Base-by-base conservation (phyloP, 129 eudicot species). In the Helianthus tuberosus region DNA sequence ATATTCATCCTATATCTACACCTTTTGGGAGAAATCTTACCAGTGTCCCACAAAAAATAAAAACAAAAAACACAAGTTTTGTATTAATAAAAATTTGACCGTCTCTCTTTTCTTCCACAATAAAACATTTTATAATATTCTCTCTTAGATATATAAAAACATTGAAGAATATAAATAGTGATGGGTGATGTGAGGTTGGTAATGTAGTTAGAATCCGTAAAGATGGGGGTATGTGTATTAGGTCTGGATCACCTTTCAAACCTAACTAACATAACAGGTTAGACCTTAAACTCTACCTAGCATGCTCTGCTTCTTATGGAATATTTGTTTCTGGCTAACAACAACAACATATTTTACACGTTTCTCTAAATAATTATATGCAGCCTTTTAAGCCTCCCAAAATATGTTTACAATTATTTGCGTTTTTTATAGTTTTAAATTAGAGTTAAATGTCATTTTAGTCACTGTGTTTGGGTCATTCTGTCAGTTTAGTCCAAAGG, bases 201-300 rank as follows among this genome's bases (percentile, higher is more conserved):
- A 84, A 84, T 82, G 87, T 82, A 58, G 92, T 84, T 86, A 86
- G 88, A 84, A 82, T 74, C 79, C 83, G 77, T 77, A 77, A 75
- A 75, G 79, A 68, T 68, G 83, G 46, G 81, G 66, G 85, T 79
- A 75, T 51, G 72, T 36, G 41, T 25, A 80, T 86, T 84, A 82
- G 88, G 88, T 86, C 76, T 72, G 74, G 81, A 84, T 82, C 86
- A 77, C 84, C 85, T 86, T 84, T 84, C 88, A 81, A 73, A 86
- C 91, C 91, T 84, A 89, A 86, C 86, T 75, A 74, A 85, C 84
- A 63, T 75, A 74, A 85, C 84, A 63, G 71, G 63, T 79, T 70
- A 47, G 36, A 76, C 81, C 71, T 74, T 61, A 74, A 78, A 76
- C 75, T 50, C 77, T 39, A 14, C 35, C 39, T 6, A 20, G 20